These are phyloP conservation scores for Sporodiniella umbellata DNA, from an alignment of 371 early-diverging fungal genomes.

Conservation along the genomic window DNA sequence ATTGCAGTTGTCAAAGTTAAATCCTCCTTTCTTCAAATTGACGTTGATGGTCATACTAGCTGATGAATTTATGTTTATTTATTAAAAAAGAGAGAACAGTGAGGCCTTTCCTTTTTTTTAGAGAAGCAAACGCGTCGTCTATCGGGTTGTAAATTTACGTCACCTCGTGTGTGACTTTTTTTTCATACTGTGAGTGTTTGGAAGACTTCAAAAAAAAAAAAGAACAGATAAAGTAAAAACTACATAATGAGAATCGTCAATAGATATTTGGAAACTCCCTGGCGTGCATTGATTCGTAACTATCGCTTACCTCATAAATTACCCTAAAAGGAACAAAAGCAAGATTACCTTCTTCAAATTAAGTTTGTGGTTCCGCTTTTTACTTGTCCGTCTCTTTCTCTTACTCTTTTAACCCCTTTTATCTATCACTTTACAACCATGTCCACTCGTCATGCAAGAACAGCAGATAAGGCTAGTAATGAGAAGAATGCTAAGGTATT, in stretches of 20 bases:
- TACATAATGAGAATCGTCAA: no score
- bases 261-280: no score
- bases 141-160: neutral
- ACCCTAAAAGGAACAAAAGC: no score
- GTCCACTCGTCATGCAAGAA: conserved; percentile 74
- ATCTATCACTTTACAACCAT: conserved; percentile 31
- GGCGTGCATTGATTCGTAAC: no score
- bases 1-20: conserved; percentile 81
- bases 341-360: neutral
- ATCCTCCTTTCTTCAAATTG: conserved; percentile 60
- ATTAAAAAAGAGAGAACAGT: neutral
- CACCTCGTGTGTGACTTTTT: neutral
- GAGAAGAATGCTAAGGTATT: conserved; percentile 70
- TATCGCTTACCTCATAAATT: no score
- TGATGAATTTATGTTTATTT: neutral
- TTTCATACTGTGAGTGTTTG: no score
- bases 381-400: no score
- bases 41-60: conserved; percentile 30
- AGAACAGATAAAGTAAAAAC: no score
- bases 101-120: neutral
- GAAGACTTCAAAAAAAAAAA: no score
- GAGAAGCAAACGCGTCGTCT: neutral
- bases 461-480: conserved; percentile 68
- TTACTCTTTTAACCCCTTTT: neutral
- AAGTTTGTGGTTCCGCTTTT: neutral